These are phyloP conservation scores for Candida sojae DNA, from an alignment of 1,139 yeast species.

Conservation along the genomic window DNA sequence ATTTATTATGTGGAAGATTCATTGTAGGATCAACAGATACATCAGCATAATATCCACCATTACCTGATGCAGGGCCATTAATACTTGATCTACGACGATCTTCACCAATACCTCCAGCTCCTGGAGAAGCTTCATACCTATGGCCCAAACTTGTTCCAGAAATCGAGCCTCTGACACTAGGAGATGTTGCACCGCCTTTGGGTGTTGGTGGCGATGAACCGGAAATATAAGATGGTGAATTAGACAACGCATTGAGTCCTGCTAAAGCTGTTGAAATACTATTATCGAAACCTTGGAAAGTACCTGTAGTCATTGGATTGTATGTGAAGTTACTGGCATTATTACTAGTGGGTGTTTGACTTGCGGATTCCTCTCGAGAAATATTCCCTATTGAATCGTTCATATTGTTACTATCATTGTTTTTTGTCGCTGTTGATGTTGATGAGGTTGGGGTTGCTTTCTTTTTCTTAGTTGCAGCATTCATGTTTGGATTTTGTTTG, in stretches of 20 bases:
- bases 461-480: constrained; percentile 19
- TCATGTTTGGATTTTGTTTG: constrained; percentile 12
- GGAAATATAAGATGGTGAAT: constrained; percentile 35
- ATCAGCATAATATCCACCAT: constrained; percentile 52
- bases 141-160: constrained; percentile 10
- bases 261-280: constrained; percentile 47
- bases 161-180: constrained; percentile 5
- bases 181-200: background rate
- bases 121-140: constrained; percentile 13
- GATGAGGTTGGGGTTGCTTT: constrained; percentile 20
- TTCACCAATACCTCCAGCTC: constrained; percentile 29
- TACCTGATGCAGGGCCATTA: constrained; percentile 27
- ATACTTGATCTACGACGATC: constrained; percentile 35
- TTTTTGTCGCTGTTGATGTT: background rate
- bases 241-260: constrained; percentile 47
- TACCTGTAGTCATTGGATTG: constrained; percentile 38
- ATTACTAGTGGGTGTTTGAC: constrained; percentile 3
- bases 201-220: constrained; percentile 29
- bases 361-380: constrained; percentile 1
- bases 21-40: constrained; percentile 49
- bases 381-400: background rate
- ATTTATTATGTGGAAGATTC: constrained; percentile 49
- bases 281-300: constrained; percentile 47
- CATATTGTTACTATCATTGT: constrained; percentile 17
- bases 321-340: constrained; percentile 23